These are phyloP conservation scores for Beauveria scarabaeidicola DNA, from an alignment of 2,329 filamentous ascomycete species.

Conservation along the genomic window DNA sequence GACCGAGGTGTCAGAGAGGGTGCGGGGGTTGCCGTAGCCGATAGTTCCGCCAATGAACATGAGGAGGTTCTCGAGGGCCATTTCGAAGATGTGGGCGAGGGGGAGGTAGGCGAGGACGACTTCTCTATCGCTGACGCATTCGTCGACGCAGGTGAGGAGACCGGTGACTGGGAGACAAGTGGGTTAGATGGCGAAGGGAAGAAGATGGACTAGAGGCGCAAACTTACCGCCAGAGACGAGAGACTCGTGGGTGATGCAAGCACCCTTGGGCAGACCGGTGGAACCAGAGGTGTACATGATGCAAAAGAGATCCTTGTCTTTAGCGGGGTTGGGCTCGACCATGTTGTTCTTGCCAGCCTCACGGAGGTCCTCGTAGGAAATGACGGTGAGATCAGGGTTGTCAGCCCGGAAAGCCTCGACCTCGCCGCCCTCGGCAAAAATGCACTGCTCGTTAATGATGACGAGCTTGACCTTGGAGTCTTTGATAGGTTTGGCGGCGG, in stretches of 20 bases:
- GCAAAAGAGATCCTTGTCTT: conserved; percentile 71
- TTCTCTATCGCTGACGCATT: conserved; percentile 69
- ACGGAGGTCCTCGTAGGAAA: conserved; percentile 48
- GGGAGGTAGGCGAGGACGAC: conserved; percentile 84
- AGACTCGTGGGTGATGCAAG: conserved; percentile 69
- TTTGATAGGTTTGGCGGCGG: conserved; percentile 47
- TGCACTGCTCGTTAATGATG: conserved; percentile 53
- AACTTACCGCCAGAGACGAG: conserved; percentile 61
- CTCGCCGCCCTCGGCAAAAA: conserved; percentile 42
- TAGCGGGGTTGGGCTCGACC: conserved; percentile 61
- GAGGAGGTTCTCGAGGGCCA: conserved; percentile 87
- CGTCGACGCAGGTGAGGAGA: conserved; percentile 67
- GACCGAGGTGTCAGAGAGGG: conserved; percentile 76
- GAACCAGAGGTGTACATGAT: conserved; percentile 84
- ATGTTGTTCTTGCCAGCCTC: conserved; percentile 58
- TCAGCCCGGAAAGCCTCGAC: conserved; percentile 48
- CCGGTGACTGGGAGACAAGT: conserved; percentile 55
- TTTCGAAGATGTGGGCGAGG: conserved; percentile 91
- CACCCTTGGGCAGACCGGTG: conserved; percentile 83
- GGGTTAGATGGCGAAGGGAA: not conserved
- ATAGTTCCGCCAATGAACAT: conserved; percentile 85
- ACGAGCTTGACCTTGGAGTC: conserved; percentile 49
- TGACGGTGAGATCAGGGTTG: conserved; percentile 43
- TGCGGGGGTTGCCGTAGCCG: conserved; percentile 87
- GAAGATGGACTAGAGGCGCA: conserved; percentile 14